These are phyloP conservation scores for Cinchona pubescens DNA, from an alignment of 257 asterid genomes.

Conservation along the genomic window DNA sequence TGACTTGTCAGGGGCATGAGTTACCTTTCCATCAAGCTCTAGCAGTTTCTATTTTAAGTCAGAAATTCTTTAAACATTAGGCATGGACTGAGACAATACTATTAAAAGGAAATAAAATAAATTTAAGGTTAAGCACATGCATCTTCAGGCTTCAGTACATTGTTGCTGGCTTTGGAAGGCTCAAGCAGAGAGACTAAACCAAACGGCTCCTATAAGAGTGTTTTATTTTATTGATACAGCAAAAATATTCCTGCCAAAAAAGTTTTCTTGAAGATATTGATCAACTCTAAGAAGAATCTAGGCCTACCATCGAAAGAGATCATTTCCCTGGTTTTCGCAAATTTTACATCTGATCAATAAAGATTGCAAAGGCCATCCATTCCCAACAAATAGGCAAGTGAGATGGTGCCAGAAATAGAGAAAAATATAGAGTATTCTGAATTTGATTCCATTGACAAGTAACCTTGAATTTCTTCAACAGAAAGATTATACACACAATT, in stretches of 20 bases:
- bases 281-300: background rate
- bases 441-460: background rate
- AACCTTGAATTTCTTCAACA: background rate
- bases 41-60: background rate
- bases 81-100: too few species aligned
- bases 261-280: background rate
- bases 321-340: background rate
- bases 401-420: background rate
- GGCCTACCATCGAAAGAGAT: background rate
- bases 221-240: background rate
- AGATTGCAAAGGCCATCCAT: background rate
- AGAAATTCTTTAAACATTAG: background rate
- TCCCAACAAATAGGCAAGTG: background rate
- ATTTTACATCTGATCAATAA: background rate
- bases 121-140: background rate
- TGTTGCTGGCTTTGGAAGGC: background rate
- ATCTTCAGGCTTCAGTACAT: background rate
- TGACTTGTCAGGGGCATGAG: background rate
- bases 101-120: too few species aligned
- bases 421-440: background rate
- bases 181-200: background rate
- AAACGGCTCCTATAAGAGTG: background rate
- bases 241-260: background rate
- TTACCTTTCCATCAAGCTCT: background rate
- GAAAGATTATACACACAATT: background rate